Evolutionary conservation across 2,329 filamentous ascomycete species (phyloP), one percentile per base, ranked within the genome.

Genomic region (Podosphaera fusca): DNA sequence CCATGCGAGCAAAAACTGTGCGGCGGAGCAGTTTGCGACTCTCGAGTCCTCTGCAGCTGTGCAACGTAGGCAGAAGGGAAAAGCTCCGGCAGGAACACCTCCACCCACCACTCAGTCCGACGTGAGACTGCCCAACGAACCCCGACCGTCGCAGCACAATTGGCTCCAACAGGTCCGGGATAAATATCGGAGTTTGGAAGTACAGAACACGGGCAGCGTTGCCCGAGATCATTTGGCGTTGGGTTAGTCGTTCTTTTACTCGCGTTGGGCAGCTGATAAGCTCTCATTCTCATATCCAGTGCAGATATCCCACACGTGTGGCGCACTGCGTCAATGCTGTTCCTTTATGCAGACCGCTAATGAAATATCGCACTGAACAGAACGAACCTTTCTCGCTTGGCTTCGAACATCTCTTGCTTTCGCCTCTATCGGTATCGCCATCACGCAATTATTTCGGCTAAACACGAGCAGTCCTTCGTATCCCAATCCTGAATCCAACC

Each of bases 311-410:
- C 21, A 21, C 21, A 21, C 21, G 21, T 21, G 21, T 21, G 21
- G 21, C 21, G 21, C 21, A 21, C 21, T 21, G 21, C 21, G 21
- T 21, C 21, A 21, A 21, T 21, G 21, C 21, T 21, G 21, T 21
- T 21, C 21, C 21, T 21, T 21, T 21, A 21, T 21, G 21, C 21
- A 21, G 21, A 21, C 21, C 21, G 21, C 21, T 21, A 42, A 42
- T 42, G 38, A 8, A 55, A 35, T 31, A n/a, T 3, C 4, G 21
- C 12, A 45, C n/a, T 21, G 8, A 52, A 54, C 62, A 88, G 86
- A 92, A 70, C 78, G 86, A 29, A 92, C 86, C 0, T 92, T 90
- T 69, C 78, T 92, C 36, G 86, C 86, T 57, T 92, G 86, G 86
- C 75, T 92, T 49, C 79, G 86, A 56, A 92, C 86, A 2, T 88